phyloP scores from a whole-genome alignment of 805 yeast genomes.

The Ogataea haglerorum region DNA sequence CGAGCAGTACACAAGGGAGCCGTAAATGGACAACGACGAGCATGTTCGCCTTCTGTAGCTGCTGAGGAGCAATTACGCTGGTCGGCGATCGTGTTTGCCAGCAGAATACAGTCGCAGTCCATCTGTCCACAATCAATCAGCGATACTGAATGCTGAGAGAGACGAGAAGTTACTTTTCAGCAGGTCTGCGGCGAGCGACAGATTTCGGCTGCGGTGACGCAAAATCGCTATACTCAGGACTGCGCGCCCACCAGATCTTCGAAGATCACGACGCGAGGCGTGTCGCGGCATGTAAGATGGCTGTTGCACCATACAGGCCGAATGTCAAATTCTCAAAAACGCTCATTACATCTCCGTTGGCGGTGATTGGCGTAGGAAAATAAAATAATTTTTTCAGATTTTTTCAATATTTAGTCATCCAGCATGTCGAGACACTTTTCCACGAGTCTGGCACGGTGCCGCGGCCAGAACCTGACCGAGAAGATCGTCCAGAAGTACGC shows the following conservation, averaged over 20 bases:
- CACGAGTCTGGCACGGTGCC: conserved; percentile 16
- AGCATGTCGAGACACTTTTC: conserved; percentile 19
- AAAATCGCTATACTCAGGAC: conserved; percentile 4
- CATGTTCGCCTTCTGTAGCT: neutral
- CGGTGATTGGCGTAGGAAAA: conserved; percentile 8
- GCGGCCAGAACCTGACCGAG: conserved; percentile 87
- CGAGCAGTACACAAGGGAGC: neutral
- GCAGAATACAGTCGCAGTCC: neutral
- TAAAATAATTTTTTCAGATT: conserved; percentile 2
- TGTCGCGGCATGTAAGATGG: conserved; percentile 15
- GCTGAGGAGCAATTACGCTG: conserved; percentile 1
- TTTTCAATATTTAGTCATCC: conserved; percentile 6
- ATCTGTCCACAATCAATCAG: conserved; percentile 1
- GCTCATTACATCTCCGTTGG: conserved; percentile 6
- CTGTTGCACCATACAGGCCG: neutral
- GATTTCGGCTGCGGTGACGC: conserved; percentile 11
- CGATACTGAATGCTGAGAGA: neutral
- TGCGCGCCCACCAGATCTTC: conserved; percentile 11
- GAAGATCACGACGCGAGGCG: conserved; percentile 3
- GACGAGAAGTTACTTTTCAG: conserved; percentile 2
- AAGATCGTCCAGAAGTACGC: conserved; percentile 93
- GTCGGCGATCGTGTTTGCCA: conserved; percentile 1
- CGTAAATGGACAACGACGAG: conserved; percentile 12
- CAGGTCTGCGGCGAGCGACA: conserved; percentile 9
- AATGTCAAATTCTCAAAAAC: neutral